phyloP scores from a whole-genome alignment of 495 filamentous ascomycete genomes.

The Clavariopsis aquatica region DNA sequence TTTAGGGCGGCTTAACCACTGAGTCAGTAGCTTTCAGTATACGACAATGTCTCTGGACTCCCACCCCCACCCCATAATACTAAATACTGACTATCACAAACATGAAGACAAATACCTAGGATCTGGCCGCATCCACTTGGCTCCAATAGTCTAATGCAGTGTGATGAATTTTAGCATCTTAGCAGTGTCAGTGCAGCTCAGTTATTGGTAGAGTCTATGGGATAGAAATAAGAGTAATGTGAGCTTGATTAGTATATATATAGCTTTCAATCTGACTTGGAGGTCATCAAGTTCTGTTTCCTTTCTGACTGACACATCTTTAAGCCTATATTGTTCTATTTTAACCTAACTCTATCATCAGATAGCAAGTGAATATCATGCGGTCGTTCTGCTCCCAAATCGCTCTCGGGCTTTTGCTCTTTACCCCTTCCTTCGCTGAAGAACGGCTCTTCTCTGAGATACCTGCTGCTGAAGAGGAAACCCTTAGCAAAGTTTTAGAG shows the following conservation, averaged over 20 bases:
- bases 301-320: background rate
- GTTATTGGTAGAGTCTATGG: background rate
- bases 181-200: too few species aligned
- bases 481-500: background rate
- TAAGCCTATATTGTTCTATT: background rate
- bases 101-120: background rate
- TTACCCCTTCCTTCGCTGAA: background rate
- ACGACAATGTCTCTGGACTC: too few species aligned
- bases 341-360: background rate
- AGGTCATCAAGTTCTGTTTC: too few species aligned
- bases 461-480: background rate
- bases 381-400: background rate
- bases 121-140: too few species aligned
- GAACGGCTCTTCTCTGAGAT: background rate
- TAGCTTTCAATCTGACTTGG: too few species aligned
- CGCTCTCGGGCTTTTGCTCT: constrained; percentile 1
- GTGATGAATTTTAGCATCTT: background rate
- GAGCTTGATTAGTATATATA: too few species aligned
- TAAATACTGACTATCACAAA: background rate
- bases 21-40: too few species aligned
- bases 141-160: constrained; percentile 6
- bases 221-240: background rate
- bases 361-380: background rate
- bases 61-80: background rate
- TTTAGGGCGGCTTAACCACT: too few species aligned